Evolutionary conservation across 306 rosid genomes (phyloP), one percentile per base, ranked within the genome.

Genomic region (Carpinus viminea): DNA sequence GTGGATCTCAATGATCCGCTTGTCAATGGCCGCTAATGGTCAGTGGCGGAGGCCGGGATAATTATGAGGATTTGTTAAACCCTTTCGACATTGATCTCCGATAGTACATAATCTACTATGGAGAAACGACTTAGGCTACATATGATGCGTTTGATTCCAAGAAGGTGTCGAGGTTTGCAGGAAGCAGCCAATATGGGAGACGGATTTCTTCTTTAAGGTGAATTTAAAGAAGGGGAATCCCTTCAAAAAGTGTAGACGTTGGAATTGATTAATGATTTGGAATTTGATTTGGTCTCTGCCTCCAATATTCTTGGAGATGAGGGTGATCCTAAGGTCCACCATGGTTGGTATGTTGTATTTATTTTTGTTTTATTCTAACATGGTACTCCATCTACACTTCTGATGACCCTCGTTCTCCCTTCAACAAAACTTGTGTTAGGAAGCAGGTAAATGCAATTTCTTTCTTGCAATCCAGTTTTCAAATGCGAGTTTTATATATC

Each of bases 281-380:
- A 88, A 36, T 86, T 93, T 34, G 2, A 1, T 31, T 12, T 70
- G 83, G 91, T 73, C 43, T 76, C 89, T 43, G 89, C 91, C 11
- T 84, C 89, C 0, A 5, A 56, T 0, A 20, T 93, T 15, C 79
- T 91, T 52, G 91, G 89, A 12, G 16, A 47, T 74, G 55, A 57
- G 11, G 57, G 80, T 56, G 59, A 70, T 78, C 85, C 81, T 0
- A 48, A 82, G 82, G 72, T 91, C 28, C 97, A 91, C n/a, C 80
- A 80, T 11, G 98, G 98, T 16, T 90, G 92, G 91, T 77, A 88
- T n/a, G n/a, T n/a, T n/a, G n/a, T n/a, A n/a, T n/a, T n/a, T n/a
- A n/a, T n/a, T n/a, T n/a, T n/a, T n/a, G n/a, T n/a, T n/a, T n/a
- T n/a, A n/a, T n/a, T n/a, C n/a, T n/a, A n/a, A n/a, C n/a, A n/a